Evolutionary conservation across 2,329 filamentous ascomycete genomes (phyloP).

Genomic region (Ophiostoma novo-ulmi): DNA sequence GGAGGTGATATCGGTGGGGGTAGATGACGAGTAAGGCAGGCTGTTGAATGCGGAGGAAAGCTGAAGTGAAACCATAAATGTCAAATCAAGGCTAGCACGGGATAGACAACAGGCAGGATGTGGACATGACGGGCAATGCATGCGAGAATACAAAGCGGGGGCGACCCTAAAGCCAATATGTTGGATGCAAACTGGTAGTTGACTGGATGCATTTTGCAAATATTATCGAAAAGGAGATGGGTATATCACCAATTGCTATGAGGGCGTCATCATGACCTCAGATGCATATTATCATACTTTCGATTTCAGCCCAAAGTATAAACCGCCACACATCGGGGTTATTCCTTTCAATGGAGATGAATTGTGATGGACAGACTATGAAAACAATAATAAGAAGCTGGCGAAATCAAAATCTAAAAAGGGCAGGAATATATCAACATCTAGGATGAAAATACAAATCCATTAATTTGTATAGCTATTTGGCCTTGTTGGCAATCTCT

Average conservation of each 20-base stretch:
- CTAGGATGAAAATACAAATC: too few species aligned
- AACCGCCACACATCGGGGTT: background rate
- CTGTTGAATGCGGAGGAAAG: background rate
- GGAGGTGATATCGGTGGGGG: background rate
- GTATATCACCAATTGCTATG: background rate
- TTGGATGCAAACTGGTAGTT: background rate
- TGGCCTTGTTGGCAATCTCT: background rate
- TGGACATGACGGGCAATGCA: background rate
- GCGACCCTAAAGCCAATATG: background rate
- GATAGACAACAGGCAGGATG: background rate
- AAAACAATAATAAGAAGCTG: too few species aligned
- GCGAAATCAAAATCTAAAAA: too few species aligned
- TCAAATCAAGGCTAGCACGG: background rate
- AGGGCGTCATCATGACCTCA: background rate
- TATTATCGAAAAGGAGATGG: background rate
- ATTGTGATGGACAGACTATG: background rate
- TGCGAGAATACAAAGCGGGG: background rate
- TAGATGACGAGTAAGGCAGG: background rate
- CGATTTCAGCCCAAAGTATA: background rate
- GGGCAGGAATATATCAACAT: too few species aligned
- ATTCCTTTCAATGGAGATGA: background rate
- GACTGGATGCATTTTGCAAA: background rate
- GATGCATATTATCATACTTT: background rate
- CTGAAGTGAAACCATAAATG: background rate
- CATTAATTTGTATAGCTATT: background rate